phyloP scores from a whole-genome alignment of 1,284 basidiomycete species.

The Hemileia vastatrix region DNA sequence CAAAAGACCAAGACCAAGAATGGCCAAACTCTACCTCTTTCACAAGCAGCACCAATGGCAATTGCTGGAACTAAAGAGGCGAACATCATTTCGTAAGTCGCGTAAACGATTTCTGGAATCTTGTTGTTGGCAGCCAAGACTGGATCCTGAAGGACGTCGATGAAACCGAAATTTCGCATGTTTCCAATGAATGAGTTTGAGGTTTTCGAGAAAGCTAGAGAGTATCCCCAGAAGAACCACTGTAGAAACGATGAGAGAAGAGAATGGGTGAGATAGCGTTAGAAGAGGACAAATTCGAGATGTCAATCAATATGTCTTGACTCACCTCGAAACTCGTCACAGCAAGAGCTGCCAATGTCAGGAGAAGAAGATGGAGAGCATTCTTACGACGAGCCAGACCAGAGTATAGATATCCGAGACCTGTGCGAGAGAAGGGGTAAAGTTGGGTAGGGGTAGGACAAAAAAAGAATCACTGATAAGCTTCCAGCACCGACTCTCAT shows the following conservation, averaged over 20 bases:
- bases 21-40: conserved; percentile 75
- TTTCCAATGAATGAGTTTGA: conserved; percentile 61
- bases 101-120: conserved; percentile 31
- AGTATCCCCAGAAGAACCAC: conserved; percentile 47
- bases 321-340: conserved; percentile 25
- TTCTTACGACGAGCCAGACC: conserved; percentile 65
- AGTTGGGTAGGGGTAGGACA: not conserved
- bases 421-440: conserved; percentile 1
- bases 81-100: conserved; percentile 36
- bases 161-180: conserved; percentile 53
- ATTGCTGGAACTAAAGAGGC: conserved; percentile 51
- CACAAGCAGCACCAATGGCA: conserved; percentile 59
- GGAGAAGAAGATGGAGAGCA: conserved; percentile 49
- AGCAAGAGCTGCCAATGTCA: conserved; percentile 46
- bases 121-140: conserved; percentile 57
- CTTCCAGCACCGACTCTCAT: not conserved
- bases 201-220: conserved; percentile 53
- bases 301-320: conserved; percentile 32
- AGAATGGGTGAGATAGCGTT: conserved; percentile 64
- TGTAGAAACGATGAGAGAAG: conserved; percentile 68
- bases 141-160: conserved; percentile 62
- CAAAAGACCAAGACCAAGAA: conserved; percentile 77
- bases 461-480: not conserved
- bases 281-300: conserved; percentile 59
- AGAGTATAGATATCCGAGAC: conserved; percentile 65